Percentiles rank a stretch among this genome's conserved stretches.
Conservation (phyloP, 345 rosid genomes). For the Sonneratia alba region DNA sequence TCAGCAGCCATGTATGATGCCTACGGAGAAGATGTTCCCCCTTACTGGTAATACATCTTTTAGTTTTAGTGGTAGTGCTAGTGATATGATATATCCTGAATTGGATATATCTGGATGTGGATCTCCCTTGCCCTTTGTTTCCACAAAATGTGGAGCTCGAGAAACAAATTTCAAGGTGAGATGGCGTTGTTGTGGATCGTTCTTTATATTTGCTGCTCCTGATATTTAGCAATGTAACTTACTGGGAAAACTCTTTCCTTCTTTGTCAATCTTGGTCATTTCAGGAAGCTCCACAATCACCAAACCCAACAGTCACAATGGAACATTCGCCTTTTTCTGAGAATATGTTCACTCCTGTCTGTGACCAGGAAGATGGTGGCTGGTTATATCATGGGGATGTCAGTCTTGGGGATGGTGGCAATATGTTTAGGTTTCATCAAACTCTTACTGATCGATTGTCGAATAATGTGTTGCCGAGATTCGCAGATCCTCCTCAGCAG, state of each 20-base stretch:
- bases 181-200: not conserved
- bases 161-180: constrained; percentile 3
- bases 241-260: not conserved
- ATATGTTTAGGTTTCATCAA: too few species aligned
- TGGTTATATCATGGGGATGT: too few species aligned
- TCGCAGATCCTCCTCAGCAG: too few species aligned
- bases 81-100: not conserved
- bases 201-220: not conserved
- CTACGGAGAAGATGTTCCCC: not conserved
- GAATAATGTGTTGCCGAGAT: too few species aligned
- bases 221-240: not conserved
- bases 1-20: not conserved
- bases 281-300: not conserved
- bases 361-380: too few species aligned
- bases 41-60: not conserved
- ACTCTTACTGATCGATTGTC: too few species aligned
- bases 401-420: too few species aligned
- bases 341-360: too few species aligned
- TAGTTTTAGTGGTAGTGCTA: not conserved
- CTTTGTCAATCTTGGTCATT: not conserved
- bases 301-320: too few species aligned
- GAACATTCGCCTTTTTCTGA: too few species aligned
- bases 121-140: not conserved
- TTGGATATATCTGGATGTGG: not conserved
- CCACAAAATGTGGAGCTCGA: not conserved